phyloP scores from a whole-genome alignment of 495 filamentous ascomycete species.

The Lichenothelia convexa region DNA sequence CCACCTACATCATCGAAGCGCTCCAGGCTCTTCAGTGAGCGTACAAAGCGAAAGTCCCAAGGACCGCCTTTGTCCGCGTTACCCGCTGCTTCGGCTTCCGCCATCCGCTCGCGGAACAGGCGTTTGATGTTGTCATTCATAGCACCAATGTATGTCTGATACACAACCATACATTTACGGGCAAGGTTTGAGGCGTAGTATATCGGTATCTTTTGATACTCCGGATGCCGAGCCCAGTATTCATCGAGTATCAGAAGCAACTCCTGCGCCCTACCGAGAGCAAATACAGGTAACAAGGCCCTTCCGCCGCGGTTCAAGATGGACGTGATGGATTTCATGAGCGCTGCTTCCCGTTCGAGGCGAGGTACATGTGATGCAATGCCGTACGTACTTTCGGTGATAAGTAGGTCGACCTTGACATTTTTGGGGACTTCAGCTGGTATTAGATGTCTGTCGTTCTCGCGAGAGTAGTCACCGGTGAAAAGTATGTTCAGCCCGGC shows the following conservation, averaged over 20 bases:
- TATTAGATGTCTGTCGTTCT: constrained; percentile 85
- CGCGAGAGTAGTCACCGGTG: constrained; percentile 90
- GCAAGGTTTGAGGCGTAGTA: constrained; percentile 93
- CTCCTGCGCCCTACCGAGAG: constrained; percentile 83
- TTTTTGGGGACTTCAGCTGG: constrained; percentile 72
- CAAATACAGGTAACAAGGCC: constrained; percentile 88
- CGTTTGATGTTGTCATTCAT: constrained; percentile 99
- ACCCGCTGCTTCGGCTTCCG: constrained; percentile 57
- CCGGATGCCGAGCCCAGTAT: constrained; percentile 76
- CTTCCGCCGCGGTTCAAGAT: constrained; percentile 81
- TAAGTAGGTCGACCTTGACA: constrained; percentile 82
- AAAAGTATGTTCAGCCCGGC: constrained; percentile 91
- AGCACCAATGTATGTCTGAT: constrained; percentile 88
- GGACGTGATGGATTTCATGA: constrained; percentile 87
- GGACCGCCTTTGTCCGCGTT: constrained; percentile 61
- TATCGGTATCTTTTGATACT: constrained; percentile 78
- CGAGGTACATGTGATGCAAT: constrained; percentile 81
- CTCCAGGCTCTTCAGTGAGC: constrained; percentile 79
- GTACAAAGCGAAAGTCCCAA: constrained; percentile 88
- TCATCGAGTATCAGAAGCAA: constrained; percentile 88
- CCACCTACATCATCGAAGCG: constrained; percentile 89
- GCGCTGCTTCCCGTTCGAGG: constrained; percentile 68
- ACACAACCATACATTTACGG: constrained; percentile 93
- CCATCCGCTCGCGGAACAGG: constrained; percentile 69
- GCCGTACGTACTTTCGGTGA: constrained; percentile 93